Evolutionary conservation across 2,329 filamentous ascomycete species (phyloP).

Genomic region (Aspergillus spinulosporus): DNA sequence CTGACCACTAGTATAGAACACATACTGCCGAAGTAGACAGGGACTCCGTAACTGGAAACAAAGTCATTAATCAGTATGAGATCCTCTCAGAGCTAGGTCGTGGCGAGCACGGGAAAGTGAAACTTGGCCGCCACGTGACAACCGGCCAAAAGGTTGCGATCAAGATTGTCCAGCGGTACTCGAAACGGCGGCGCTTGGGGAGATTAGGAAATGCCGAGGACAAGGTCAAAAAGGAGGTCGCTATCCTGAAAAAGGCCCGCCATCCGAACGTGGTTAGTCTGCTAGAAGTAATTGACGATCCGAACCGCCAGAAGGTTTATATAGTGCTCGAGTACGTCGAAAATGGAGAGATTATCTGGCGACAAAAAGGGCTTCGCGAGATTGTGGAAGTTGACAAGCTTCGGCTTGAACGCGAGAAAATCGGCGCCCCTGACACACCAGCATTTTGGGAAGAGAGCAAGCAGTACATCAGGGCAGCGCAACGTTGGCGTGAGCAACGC

Average conservation of each 20-base stretch:
- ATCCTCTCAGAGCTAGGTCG: conserved; percentile 94
- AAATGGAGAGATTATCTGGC: conserved; percentile 90
- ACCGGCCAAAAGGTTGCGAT: conserved; percentile 84
- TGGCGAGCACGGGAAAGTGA: conserved; percentile 96
- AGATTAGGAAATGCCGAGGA: conserved; percentile 66
- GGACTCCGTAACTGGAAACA: conserved; percentile 84
- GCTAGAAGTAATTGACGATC: conserved; percentile 96
- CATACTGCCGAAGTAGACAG: conserved; percentile 90
- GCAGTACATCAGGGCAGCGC: conserved; percentile 42
- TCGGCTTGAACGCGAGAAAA: conserved; percentile 71
- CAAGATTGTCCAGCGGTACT: conserved; percentile 96
- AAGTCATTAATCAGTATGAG: conserved; percentile 97
- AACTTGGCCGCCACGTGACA: conserved; percentile 78
- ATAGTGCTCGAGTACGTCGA: conserved; percentile 96
- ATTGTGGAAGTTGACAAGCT: conserved; percentile 81
- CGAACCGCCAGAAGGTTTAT: conserved; percentile 95
- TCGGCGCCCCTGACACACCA: conserved; percentile 73
- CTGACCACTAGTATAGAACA: conserved; percentile 57
- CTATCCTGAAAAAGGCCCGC: conserved; percentile 95
- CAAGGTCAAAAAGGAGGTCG: conserved; percentile 90
- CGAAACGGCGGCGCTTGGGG: conserved; percentile 88
- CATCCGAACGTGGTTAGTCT: conserved; percentile 96
- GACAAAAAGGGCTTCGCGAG: conserved; percentile 80
- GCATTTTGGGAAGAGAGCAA: conserved; percentile 47
- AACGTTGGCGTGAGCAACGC: conserved; percentile 45